phyloP scores from a whole-genome alignment of 108 stramenopile species.

The Conticribra guillardii region DNA sequence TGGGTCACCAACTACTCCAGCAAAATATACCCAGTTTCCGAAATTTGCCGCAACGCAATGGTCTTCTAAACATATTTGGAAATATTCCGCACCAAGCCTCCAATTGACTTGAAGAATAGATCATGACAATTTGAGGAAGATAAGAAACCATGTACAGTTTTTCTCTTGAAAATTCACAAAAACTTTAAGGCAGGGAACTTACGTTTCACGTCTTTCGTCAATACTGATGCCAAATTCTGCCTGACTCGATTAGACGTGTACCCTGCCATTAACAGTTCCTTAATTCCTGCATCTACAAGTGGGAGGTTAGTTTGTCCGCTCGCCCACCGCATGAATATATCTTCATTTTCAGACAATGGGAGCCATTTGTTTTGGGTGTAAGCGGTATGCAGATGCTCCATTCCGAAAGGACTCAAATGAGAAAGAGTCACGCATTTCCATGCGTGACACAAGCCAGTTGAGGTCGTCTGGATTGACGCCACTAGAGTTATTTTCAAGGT shows the following conservation, averaged over 20 bases:
- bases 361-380: slow-evolving; percentile 36
- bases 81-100: slow-evolving; percentile 89
- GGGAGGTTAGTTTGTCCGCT: slow-evolving; percentile 84
- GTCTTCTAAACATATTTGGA: slow-evolving; percentile 84
- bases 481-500: slow-evolving; percentile 15
- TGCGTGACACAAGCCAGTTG: slow-evolving; percentile 65
- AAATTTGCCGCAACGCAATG: slow-evolving; percentile 89
- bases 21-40: slow-evolving; percentile 91
- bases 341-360: slow-evolving; percentile 24
- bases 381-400: slow-evolving; percentile 26
- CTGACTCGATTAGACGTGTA: slow-evolving; percentile 93
- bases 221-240: slow-evolving; percentile 89
- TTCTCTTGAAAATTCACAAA: too few species aligned
- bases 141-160: too few species aligned
- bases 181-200: too few species aligned
- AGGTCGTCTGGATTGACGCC: slow-evolving; percentile 20
- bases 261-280: slow-evolving; percentile 82
- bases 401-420: slow-evolving; percentile 54
- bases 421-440: slow-evolving; percentile 82
- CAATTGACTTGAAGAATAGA: too few species aligned
- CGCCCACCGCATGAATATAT: slow-evolving; percentile 60
- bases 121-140: too few species aligned
- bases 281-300: slow-evolving; percentile 92
- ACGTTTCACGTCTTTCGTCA: slow-evolving; percentile 78
- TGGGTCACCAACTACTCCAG: slow-evolving; percentile 85